These are phyloP conservation scores for Turnera subulata DNA, from an alignment of 345 rosid species.

Conservation along the genomic window DNA sequence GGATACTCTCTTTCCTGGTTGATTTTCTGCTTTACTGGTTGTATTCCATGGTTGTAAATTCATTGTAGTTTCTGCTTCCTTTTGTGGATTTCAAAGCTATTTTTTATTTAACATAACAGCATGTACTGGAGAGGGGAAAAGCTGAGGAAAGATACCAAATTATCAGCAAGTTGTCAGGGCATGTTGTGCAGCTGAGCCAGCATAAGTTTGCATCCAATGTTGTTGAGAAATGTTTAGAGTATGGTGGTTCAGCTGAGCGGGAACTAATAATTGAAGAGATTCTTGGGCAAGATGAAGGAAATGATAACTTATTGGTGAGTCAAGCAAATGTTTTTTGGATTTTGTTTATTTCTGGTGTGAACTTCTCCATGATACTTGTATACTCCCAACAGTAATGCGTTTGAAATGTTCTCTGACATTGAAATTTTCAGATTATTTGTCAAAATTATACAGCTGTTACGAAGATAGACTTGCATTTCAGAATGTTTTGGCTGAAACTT, in stretches of 20 bases:
- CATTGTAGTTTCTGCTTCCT: neutral
- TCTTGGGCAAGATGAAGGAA: constrained; percentile 66
- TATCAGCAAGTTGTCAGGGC: constrained; percentile 71
- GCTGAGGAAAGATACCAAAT: constrained; percentile 68
- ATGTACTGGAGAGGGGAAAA: constrained; percentile 88
- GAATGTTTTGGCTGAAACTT: too few relatives aligned
- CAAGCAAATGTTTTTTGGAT: too few relatives aligned
- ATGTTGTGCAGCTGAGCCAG: constrained; percentile 89
- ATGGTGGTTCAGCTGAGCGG: constrained; percentile 63
- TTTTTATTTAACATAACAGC: constrained; percentile 35
- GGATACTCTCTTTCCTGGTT: neutral
- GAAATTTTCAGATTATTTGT: too few relatives aligned
- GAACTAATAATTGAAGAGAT: constrained; percentile 83
- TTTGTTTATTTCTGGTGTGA: too few relatives aligned
- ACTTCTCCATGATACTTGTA: too few relatives aligned
- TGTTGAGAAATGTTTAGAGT: constrained; percentile 89
- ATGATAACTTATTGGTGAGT: constrained; percentile 80
- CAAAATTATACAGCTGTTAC: too few relatives aligned
- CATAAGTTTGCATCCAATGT: constrained; percentile 97
- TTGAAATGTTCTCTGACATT: too few relatives aligned
- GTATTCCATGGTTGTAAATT: too few relatives aligned
- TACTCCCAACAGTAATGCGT: too few relatives aligned
- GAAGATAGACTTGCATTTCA: too few relatives aligned
- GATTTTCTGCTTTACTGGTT: neutral
- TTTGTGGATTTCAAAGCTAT: neutral